Percentiles rank a stretch among this genome's conserved stretches.
Conservation (phyloP, 805 yeast species). For the Cyberlindnera maritima region DNA sequence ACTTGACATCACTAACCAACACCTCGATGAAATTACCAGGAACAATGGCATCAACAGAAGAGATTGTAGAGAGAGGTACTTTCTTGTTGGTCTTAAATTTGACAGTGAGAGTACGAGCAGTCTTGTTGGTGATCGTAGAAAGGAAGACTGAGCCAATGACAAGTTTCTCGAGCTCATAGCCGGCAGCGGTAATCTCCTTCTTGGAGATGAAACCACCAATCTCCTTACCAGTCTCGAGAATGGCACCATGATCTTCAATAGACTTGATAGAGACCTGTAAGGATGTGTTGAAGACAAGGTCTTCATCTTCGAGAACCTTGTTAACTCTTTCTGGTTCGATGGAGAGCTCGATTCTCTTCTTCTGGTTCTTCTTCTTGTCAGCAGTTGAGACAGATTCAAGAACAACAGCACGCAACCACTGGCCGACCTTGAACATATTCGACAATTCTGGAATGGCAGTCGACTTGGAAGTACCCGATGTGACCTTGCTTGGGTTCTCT, state of each 20-base stretch:
- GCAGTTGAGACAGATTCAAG: conserved; percentile 48
- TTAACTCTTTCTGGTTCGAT: conserved; percentile 77
- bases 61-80: conserved; percentile 51
- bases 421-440: conserved; percentile 63
- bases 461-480: conserved; percentile 26
- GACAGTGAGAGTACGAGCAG: conserved; percentile 57
- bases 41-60: conserved; percentile 74
- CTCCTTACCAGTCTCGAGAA: conserved; percentile 66
- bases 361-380: conserved; percentile 34
- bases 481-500: conserved; percentile 17
- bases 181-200: conserved; percentile 52
- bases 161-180: conserved; percentile 35
- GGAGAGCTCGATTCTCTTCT: conserved; percentile 66
- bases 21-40: conserved; percentile 87
- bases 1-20: conserved; percentile 53
- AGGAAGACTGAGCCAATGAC: conserved; percentile 69
- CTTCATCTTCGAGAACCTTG: conserved; percentile 56
- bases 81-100: conserved; percentile 44
- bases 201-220: conserved; percentile 72
- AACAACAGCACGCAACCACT: conserved; percentile 85
- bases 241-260: conserved; percentile 89
- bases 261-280: conserved; percentile 78
- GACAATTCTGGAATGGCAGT: conserved; percentile 55
- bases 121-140: conserved; percentile 50
- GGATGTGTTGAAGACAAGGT: conserved; percentile 56